Conservation (phyloP, 805 yeast species). For the Saccharomycopsis sp. region DNA sequence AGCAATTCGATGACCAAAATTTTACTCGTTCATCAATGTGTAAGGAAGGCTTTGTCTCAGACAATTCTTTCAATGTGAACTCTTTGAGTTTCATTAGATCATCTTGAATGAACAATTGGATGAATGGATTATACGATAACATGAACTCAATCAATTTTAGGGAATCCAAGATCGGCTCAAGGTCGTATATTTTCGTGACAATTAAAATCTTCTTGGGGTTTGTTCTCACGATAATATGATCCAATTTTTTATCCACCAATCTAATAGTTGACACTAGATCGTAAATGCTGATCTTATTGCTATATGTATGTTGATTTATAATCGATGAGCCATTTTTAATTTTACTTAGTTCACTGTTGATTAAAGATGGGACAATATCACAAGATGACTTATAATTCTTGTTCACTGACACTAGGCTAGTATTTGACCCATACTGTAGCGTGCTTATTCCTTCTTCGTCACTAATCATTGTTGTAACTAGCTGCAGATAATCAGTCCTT, state of each 20-base stretch:
- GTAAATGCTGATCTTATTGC: constrained; percentile 11
- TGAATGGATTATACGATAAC: constrained; percentile 29
- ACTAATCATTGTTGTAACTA: too few relatives aligned
- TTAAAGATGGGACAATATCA: constrained; percentile 18
- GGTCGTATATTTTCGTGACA: constrained; percentile 28
- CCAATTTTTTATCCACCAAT: constrained; percentile 27
- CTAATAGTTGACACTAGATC: constrained; percentile 27
- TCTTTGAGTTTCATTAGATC: constrained; percentile 23
- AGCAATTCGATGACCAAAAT: constrained; percentile 37
- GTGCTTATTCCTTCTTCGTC: background rate
- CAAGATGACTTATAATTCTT: constrained; percentile 14
- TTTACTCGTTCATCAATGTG: constrained; percentile 21
- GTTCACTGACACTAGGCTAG: background rate
- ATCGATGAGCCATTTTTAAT: background rate
- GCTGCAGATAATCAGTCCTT: too few relatives aligned
- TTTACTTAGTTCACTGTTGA: constrained; percentile 9
- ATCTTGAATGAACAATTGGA: constrained; percentile 42
- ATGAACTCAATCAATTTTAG: constrained; percentile 23
- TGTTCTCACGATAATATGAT: constrained; percentile 27
- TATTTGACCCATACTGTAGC: background rate
- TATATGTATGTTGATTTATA: background rate
- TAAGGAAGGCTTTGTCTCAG: constrained; percentile 24
- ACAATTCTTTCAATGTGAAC: constrained; percentile 38
- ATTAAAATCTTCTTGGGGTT: constrained; percentile 26
- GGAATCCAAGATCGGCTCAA: constrained; percentile 28